Evolutionary conservation across 345 rosid genomes (phyloP), one percentile per base, ranked within the genome.

Genomic region (Euphorbia pulcherrima): DNA sequence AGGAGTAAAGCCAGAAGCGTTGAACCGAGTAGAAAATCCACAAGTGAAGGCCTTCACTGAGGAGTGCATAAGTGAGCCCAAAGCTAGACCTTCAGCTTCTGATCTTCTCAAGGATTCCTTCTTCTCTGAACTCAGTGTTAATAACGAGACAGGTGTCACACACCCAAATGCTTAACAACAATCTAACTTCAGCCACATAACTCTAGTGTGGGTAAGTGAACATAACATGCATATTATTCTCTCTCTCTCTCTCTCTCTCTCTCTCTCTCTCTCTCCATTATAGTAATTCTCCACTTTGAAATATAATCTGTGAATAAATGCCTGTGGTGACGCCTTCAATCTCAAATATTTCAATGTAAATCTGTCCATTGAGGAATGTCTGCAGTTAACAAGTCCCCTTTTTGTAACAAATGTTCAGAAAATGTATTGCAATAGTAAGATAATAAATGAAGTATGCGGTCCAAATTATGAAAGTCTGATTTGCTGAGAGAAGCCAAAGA

Each of bases 61-160:
- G 78, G 82, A 83, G 70, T 85, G 92, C 78, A 82, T 83, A 62
- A 86, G 83, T 29, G 78, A 82, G 78, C 85, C 86, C 4, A 79
- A 80, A 72, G 83, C 81, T 35, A 74, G 92, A 75, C 88, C 92
- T 62, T 83, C 89, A 10, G 89, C 89, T 10, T 74, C 87, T 18
- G 88, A 85, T 56, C 89, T 87, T 65, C 83, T 87, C 9, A 82
- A 67, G 64, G 89, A 85, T 65, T 77, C 90, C 18, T 87, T 87
- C 85, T 87, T 85, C 78, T 76, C 77, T 5, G 84, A 81, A 9
- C 77, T 83, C 72, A 71, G 21, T 18, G 80, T 68, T 2, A 79
- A 74, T 29, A 82, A 79, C 8, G 35, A 37, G 23, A 8, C 44
- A 23, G 26, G 9, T 53, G 57, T 23, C 57, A 76, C 64, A 9